These are phyloP conservation scores for Colletotrichum eleusines DNA, from an alignment of 2,329 filamentous ascomycete genomes.

Conservation along the genomic window DNA sequence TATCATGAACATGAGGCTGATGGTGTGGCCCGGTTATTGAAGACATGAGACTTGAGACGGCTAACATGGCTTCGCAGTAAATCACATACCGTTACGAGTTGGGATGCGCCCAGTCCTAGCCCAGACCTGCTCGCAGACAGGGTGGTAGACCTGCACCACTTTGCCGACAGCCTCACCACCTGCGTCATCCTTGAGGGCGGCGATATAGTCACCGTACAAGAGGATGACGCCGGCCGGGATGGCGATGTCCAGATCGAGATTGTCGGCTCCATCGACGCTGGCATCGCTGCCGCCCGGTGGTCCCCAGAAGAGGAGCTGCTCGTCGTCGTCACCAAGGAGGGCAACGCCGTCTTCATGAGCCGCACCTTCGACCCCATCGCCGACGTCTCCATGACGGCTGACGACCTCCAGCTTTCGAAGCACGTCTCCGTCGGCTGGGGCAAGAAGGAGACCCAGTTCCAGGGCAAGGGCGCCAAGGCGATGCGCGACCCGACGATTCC, in stretches of 20 bases:
- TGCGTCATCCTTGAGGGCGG: conserved; percentile 90
- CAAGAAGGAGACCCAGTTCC: conserved; percentile 97
- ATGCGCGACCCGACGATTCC: conserved; percentile 94
- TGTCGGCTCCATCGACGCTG: conserved; percentile 91
- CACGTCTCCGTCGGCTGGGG: conserved; percentile 99
- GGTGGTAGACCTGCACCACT: conserved; percentile 85
- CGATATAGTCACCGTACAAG: conserved; percentile 88
- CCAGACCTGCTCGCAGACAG: conserved; percentile 81
- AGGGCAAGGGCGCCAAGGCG: conserved; percentile 88
- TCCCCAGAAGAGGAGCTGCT: conserved; percentile 95
- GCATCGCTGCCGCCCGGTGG: conserved; percentile 91
- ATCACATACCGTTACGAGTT: conserved; percentile 74
- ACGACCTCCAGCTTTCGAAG: conserved; percentile 88
- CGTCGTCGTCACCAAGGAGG: conserved; percentile 81
- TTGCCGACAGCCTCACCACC: conserved; percentile 81
- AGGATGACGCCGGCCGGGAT: conserved; percentile 61
- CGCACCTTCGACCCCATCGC: conserved; percentile 87
- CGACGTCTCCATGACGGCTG: conserved; percentile 76
- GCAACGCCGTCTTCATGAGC: conserved; percentile 92
- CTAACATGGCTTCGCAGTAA: conserved; percentile 47
- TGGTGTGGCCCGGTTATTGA: conserved; percentile 26
- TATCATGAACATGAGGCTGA: background rate
- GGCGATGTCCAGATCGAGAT: conserved; percentile 87
- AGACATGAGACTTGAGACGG: conserved; percentile 29
- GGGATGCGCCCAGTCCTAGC: conserved; percentile 87